Evolutionary conservation across 2,329 filamentous ascomycete species (phyloP), one percentile per base, ranked within the genome.

Genomic region (Hypoxylon sp.): DNA sequence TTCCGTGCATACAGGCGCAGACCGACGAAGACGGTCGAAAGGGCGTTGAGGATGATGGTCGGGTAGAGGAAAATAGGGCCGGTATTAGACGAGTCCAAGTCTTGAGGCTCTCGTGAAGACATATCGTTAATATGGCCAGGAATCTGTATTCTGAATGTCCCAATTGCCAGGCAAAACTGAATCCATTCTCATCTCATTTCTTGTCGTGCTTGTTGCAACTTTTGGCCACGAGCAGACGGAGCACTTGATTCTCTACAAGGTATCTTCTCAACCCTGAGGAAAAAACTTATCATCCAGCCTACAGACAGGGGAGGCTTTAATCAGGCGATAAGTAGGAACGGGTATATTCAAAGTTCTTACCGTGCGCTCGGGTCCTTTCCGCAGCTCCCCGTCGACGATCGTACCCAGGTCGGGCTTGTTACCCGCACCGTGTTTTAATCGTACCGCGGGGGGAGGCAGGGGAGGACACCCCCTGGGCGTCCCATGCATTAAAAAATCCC

Each of bases 301-400:
- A 30, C 28, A 30, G 5, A 30, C 8, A 7, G 16, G 5, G 48
- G 36, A 22, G 24, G 18, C 20, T 24, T 9, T n/a, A 33, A n/a
- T 16, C 9, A 9, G 11, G 18, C 14, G 48, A n/a, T 26, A 26
- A 18, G 11, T 38, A 51, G n/a, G n/a, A 22, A 7, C 22, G 18
- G 20, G 9, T 38, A n/a, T 38, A 51, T 51, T 51, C n/a, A 26
- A 51, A 38, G 32, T 26, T 24, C 11, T 38, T 51, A 51, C 48
- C 22, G 18, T 36, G 38, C 36, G 28, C n/a, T 33, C 33, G 11
- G 14, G 32, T 22, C 6, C 12, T 26, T 38, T 1, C 32, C 18
- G 32, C 33, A 50, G 30, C 12, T 51, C 24, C 11, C 32, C 4
- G 32, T 51, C 36, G 30, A 38, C 36, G 48, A 51, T 51, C 48